phyloP scores from a whole-genome alignment of 495 filamentous ascomycete genomes.

The Daldinia bambusicola region DNA sequence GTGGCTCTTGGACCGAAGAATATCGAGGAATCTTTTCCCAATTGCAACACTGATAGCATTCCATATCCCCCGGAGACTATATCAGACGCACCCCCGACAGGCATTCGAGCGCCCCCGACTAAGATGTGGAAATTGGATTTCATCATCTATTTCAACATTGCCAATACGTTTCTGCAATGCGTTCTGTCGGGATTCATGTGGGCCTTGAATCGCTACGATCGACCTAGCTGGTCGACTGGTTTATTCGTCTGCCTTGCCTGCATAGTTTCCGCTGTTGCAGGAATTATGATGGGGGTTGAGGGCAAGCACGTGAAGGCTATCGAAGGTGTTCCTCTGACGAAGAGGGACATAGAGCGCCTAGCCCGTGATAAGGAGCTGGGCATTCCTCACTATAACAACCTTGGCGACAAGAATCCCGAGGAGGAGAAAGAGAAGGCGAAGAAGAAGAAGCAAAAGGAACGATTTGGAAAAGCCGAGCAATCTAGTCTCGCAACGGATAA shows the following conservation, averaged over 20 bases:
- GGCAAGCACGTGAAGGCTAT: constrained; percentile 70
- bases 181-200: constrained; percentile 82
- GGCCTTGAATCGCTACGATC: constrained; percentile 73
- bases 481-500: constrained; percentile 27
- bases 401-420: constrained; percentile 63
- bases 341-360: constrained; percentile 57
- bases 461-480: constrained; percentile 32
- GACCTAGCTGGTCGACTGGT: constrained; percentile 80
- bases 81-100: constrained; percentile 68
- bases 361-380: constrained; percentile 60
- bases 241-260: constrained; percentile 76
- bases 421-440: constrained; percentile 47
- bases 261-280: constrained; percentile 73
- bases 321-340: constrained; percentile 67
- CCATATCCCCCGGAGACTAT: constrained; percentile 66
- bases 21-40: constrained; percentile 52
- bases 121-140: constrained; percentile 81
- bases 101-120: constrained; percentile 71
- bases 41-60: constrained; percentile 53
- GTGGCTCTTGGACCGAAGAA: constrained; percentile 56
- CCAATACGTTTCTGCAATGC: constrained; percentile 80
- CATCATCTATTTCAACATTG: constrained; percentile 76
- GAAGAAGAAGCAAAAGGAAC: constrained; percentile 44
- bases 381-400: constrained; percentile 64
- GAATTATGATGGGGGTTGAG: constrained; percentile 74